Evolutionary conservation across 1,284 basidiomycete genomes (phyloP).

Genomic region (Sporisorium sorghi): DNA sequence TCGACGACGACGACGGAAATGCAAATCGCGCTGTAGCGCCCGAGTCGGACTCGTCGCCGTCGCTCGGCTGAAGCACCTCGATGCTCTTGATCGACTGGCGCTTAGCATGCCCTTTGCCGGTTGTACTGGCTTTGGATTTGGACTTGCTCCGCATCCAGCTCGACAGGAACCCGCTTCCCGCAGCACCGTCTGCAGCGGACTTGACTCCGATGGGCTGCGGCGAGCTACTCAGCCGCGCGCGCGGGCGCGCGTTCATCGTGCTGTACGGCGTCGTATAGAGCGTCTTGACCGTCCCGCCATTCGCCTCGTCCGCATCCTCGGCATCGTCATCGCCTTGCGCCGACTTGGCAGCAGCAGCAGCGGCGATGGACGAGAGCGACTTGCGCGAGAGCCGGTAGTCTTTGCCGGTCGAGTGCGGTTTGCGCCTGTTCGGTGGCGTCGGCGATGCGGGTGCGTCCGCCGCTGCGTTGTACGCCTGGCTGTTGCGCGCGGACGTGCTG

Average conservation of each 20-base stretch:
- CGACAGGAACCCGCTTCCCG: constrained; percentile 22
- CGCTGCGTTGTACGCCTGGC: background rate
- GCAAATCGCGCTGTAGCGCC: constrained; percentile 1
- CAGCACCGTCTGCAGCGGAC: too few relatives aligned
- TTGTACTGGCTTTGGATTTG: constrained; percentile 4
- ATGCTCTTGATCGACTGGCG: constrained; percentile 47
- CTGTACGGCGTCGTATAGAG: constrained; percentile 32
- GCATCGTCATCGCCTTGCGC: constrained; percentile 4
- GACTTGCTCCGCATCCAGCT: constrained; percentile 22
- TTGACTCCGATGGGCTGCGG: constrained; percentile 2
- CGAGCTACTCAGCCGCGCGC: constrained; percentile 23
- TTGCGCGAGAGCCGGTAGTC: constrained; percentile 29
- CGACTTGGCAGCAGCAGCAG: constrained; percentile 11
- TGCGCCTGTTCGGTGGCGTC: constrained; percentile 3
- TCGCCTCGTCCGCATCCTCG: constrained; percentile 7
- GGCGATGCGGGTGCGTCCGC: too few relatives aligned
- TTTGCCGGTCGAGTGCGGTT: background rate
- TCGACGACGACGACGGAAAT: constrained; percentile 7
- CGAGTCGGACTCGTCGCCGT: constrained; percentile 13
- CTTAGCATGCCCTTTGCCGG: constrained; percentile 24
- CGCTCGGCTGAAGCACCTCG: constrained; percentile 43
- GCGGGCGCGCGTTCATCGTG: constrained; percentile 16
- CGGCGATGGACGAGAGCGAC: constrained; percentile 25
- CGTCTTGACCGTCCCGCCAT: constrained; percentile 35
- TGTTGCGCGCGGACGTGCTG: background rate